Percentiles rank a stretch among this genome's conserved stretches.
Conservation (phyloP, 1,284 basidiomycete species). For the Coniferiporia weirii region DNA sequence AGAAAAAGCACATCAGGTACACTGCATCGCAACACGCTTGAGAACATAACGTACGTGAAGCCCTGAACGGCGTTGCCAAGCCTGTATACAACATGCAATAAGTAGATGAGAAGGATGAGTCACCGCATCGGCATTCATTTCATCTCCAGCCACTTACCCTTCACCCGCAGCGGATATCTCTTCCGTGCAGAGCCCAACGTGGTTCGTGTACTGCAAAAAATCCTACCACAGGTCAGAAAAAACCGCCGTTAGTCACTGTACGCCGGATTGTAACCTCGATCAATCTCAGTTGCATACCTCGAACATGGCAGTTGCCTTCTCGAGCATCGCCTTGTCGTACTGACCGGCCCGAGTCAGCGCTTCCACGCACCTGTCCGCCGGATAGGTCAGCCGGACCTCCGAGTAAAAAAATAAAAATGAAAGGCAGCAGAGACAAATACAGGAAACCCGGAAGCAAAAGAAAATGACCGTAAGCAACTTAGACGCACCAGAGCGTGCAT, state of each 20-base stretch:
- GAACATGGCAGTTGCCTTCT: slow-evolving; percentile 74
- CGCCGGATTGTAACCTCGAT: background rate
- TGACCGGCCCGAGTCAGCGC: slow-evolving; percentile 82
- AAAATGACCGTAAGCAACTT: background rate
- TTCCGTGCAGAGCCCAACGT: slow-evolving; percentile 82
- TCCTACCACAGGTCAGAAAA: slow-evolving; percentile 38
- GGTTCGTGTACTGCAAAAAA: slow-evolving; percentile 78
- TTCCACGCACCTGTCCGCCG: slow-evolving; percentile 62
- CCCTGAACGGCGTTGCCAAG: slow-evolving; percentile 83
- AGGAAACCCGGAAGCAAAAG: background rate
- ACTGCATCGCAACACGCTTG: background rate
- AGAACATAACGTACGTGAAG: slow-evolving; percentile 60
- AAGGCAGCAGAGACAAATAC: slow-evolving; percentile 22
- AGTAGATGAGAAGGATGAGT: background rate
- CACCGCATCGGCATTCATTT: background rate
- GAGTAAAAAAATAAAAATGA: background rate
- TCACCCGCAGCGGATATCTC: slow-evolving; percentile 78
- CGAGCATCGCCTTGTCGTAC: slow-evolving; percentile 62
- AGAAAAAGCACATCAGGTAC: background rate
- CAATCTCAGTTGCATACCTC: slow-evolving; percentile 45
- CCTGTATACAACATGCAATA: slow-evolving; percentile 31
- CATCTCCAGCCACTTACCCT: slow-evolving; percentile 40
- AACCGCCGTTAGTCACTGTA: too few species aligned
- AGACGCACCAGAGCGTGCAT: slow-evolving; percentile 66
- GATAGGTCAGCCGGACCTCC: background rate